Evolutionary conservation across 768 basidiomycete species (phyloP).

Genomic region (Lactarius evosmus): DNA sequence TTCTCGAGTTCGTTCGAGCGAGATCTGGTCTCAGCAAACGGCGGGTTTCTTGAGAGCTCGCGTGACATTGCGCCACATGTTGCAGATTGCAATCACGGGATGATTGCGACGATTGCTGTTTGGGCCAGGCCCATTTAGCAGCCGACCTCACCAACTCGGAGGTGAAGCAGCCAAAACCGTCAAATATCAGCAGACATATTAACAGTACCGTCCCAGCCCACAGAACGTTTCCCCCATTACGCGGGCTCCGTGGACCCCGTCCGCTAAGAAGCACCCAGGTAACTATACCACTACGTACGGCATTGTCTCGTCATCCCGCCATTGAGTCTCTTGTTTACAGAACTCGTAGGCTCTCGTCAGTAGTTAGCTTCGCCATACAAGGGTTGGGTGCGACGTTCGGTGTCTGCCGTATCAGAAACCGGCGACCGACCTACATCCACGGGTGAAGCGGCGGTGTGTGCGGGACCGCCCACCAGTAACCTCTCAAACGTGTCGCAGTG

Average conservation of each 20-base stretch:
- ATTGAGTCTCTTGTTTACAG: not conserved
- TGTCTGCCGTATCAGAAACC: not conserved
- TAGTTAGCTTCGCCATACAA: not conserved
- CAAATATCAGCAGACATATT: not conserved
- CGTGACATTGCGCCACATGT: not conserved
- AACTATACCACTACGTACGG: not conserved
- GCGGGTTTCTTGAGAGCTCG: not conserved
- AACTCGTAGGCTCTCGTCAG: not conserved
- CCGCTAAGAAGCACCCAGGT: not conserved
- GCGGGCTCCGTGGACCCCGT: slow-evolving; percentile 1
- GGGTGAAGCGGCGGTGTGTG: not conserved
- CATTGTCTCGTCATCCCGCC: not conserved
- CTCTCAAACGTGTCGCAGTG: not conserved
- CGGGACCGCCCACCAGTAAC: not conserved
- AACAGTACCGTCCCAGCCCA: not conserved
- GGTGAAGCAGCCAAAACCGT: not conserved
- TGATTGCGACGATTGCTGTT: slow-evolving; percentile 6
- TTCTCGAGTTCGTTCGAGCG: not conserved
- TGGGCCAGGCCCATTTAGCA: not conserved
- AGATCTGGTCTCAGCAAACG: not conserved
- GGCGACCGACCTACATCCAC: not conserved
- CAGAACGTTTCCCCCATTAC: not conserved
- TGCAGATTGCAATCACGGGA: not conserved
- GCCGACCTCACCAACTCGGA: not conserved
- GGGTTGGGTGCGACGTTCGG: not conserved